Evolutionary conservation across 352 stramenopile species (phyloP), one percentile per base, ranked within the genome.

Genomic region (Pythium vanterpoolii): DNA sequence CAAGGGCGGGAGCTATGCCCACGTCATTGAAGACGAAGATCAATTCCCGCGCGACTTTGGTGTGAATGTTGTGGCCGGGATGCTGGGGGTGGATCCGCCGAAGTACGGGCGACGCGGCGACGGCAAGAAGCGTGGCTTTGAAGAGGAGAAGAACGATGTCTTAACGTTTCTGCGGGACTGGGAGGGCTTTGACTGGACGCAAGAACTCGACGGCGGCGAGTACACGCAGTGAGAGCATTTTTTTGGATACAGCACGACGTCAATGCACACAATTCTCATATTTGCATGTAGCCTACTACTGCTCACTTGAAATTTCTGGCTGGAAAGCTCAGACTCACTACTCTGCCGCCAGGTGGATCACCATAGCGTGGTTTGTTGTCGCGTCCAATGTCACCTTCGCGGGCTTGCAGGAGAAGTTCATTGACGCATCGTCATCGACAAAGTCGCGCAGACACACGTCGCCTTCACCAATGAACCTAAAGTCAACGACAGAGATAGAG

Each of bases 31-130:
- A 59, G 82, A 95, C 53, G 79, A 88, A 45, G 55, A 67, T 27
- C 76, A 85, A 56, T 95, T 95, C 38, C 83, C 83, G 2, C 67
- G 66, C 13, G 79, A 92, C 39, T 93, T 95, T 74, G 83, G 85
- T 33, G 69, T 88, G 19, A 86, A 87, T 51, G 81, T 93, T 1
- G 71, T 95, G 30, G 80, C 78, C 0, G 85, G 85, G 1, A 92
- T 95, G 77, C 58, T 92, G 14, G 82, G 79, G 5, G 76, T 87
- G 19, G 77, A 85, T 18, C 78, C 76, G 38, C 78, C 77, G 0
- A 84, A 85, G 47, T 90, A 85, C 34, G 79, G 82, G 11, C 80
- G 69, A 5, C 82, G 68, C 2, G 66, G 64, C 2, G 68, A 73
- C 14, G 65, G 78, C 4, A 74, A 73, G 52, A 64, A 68, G 11